These are phyloP conservation scores for Crithidia bombi DNA, from an alignment of 208 protist genomes.

Conservation along the genomic window DNA sequence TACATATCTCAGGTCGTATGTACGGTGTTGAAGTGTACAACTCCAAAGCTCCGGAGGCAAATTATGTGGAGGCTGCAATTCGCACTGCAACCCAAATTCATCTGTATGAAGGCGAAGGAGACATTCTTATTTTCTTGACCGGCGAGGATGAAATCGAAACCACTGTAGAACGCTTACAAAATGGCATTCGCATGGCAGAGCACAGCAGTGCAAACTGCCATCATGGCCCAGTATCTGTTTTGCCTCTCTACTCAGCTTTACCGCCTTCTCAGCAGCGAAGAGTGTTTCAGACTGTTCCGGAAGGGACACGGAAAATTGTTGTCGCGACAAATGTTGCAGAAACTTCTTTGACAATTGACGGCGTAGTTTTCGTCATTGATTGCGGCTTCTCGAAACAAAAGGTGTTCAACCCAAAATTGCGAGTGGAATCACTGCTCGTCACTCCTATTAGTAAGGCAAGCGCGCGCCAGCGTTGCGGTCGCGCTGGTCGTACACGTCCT, in stretches of 20 bases:
- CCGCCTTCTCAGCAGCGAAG: slow-evolving; percentile 97
- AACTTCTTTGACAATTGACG: slow-evolving; percentile 99
- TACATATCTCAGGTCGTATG: slow-evolving; percentile 97
- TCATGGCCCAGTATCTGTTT: slow-evolving; percentile 86
- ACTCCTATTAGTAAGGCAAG: slow-evolving; percentile 97
- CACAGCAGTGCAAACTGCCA: slow-evolving; percentile 77
- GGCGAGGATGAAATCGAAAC: slow-evolving; percentile 99
- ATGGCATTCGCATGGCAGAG: slow-evolving; percentile 79
- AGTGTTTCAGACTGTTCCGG: slow-evolving; percentile 96
- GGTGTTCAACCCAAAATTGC: slow-evolving; percentile 96
- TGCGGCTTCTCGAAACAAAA: slow-evolving; percentile 99
- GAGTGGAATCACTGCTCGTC: slow-evolving; percentile 97
- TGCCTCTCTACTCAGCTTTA: slow-evolving; percentile 98
- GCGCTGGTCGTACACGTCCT: slow-evolving; percentile 94
- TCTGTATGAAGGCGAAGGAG: slow-evolving; percentile 95
- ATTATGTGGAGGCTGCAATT: slow-evolving; percentile 98
- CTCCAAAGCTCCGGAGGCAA: slow-evolving; percentile 87
- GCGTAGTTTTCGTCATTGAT: slow-evolving; percentile 98
- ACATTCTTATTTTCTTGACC: slow-evolving; percentile 99
- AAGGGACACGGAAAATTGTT: slow-evolving; percentile 95
- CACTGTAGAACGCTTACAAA: slow-evolving; percentile 95
- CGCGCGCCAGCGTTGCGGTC: slow-evolving; percentile 95
- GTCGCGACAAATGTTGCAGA: slow-evolving; percentile 99
- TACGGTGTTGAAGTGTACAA: slow-evolving; percentile 93
- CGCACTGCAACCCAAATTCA: slow-evolving; percentile 99